A percentile compares a stretch with the other conserved stretches of the same genome.
These are phyloP conservation scores for Coccomyxa sp. DNA, from an alignment of 139 green algal species.

Conservation along the genomic window DNA sequence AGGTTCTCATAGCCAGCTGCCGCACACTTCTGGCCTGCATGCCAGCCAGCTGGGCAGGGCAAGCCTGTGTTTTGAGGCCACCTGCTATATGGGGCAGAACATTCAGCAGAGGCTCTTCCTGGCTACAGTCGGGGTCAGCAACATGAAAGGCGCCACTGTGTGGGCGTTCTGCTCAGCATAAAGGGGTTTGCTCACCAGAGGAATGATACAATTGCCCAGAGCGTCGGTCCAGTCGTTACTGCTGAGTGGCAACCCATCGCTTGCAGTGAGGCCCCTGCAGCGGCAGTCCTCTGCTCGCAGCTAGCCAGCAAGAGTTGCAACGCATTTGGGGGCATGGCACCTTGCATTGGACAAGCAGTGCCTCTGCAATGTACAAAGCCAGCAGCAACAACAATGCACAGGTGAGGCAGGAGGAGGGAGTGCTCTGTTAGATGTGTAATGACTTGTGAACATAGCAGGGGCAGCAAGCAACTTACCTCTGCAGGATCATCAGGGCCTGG, in stretches of 20 bases:
- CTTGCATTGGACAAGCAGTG: background rate
- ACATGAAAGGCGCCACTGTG: too few relatives aligned
- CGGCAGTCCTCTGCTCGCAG: constrained; percentile 55
- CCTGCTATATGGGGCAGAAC: too few relatives aligned
- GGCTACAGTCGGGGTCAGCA: too few relatives aligned
- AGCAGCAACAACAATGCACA: background rate
- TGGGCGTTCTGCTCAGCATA: too few relatives aligned
- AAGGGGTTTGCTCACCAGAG: too few relatives aligned
- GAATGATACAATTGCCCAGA: constrained; percentile 47
- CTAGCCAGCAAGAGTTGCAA: background rate
- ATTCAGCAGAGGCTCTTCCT: too few relatives aligned
- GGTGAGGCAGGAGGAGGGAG: too few relatives aligned
- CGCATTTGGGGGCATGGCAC: background rate
- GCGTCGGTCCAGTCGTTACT: constrained; percentile 53
- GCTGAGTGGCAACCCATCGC: too few relatives aligned
- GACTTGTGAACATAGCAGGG: background rate
- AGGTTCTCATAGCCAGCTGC: too few relatives aligned
- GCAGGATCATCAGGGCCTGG: constrained; percentile 19
- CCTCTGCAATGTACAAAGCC: background rate
- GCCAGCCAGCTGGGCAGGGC: too few relatives aligned
- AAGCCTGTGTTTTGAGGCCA: too few relatives aligned
- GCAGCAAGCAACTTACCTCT: constrained; percentile 1
- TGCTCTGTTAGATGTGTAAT: background rate
- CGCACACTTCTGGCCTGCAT: too few relatives aligned
- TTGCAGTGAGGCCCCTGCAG: constrained; percentile 41